Evolutionary conservation across 1,284 basidiomycete genomes (phyloP), one percentile per base, ranked within the genome.

Genomic region (Schizophyllum commune): DNA sequence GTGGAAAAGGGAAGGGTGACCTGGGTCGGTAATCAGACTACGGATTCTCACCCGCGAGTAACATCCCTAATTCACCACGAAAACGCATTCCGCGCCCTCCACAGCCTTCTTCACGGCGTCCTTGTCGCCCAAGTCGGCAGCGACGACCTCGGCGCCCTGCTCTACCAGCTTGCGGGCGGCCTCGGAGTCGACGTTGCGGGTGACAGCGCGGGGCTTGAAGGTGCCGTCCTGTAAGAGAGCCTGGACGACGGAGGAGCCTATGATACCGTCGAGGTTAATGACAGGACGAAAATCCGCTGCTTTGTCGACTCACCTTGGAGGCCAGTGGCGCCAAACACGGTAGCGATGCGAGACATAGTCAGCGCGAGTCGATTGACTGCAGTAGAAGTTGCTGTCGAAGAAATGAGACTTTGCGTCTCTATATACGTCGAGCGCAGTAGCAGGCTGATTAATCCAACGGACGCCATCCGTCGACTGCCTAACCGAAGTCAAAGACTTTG

Each of bases 21-120:
- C 72, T 69, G 39, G 5, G 22, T 5, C 5, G 1, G 61, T 11
- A 4, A 21, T 6, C 21, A 27, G 27, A 27, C 27, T 27, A 27
- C 2, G 27, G 3, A 9, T 9, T 17, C 22, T 47, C 22, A 54
- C 11, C 9, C 32, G 11, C 56, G n/a, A 32, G 2, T 47, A 9
- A 17, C 8, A 8, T 17, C 27, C 27, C 5, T 5, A 5, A 57
- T 71, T 70, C 56, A 76, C 74, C 55, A 69, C 75, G 64, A 73
- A 79, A 32, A 77, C 76, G 7, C 66, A 73, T 62, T 78, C 73
- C 1, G 70, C 68, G 32, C 76, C 77, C 1, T 61, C 58, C 64
- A 79, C 62, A 1, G 74, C 73, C 5, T 68, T 65, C 55, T 68
- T 66, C 54, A 76, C 60, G 4, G 73, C 73, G 2, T 59, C 33